Base-by-base conservation (phyloP, 2,329 filamentous ascomycete species). In the Cladosporium sp. region DNA sequence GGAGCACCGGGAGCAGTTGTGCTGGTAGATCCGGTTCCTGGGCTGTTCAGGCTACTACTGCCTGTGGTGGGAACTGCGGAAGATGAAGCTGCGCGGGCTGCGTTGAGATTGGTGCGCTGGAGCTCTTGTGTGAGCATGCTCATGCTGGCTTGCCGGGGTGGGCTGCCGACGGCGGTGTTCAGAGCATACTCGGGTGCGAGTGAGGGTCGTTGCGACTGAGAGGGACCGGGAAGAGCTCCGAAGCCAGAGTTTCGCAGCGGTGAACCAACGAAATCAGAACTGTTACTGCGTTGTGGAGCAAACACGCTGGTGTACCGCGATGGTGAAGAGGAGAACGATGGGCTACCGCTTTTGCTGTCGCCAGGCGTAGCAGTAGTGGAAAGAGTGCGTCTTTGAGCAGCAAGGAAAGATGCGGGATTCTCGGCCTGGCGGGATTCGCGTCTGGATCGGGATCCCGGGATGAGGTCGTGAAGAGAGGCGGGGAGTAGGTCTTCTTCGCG, bases 401-500 rank as follows among this genome's bases (percentile, higher is more conserved):
- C 61, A 2, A 67, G 57, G 54, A 67, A 67, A 3, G 58, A 57
- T 1, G 62, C 62, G 12, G 64, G 64, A 4, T 63, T 68, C 59
- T 73, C 59, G 3, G 82, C 80, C 42, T 82, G 79, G 40, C 80
- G 74, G 11, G 81, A 84, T 47, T 80, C 74, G 15, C 81, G 74
- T 40, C 81, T 74, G 64, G 79, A 75, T 59, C 77, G 78, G 60
- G 83, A 80, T 57, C 83, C 79, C 0, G 81, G 80, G 29, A 85
- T 73, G 12, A 85, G 74, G 61, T 85, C 82, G 56, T 82, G 80
- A 40, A 85, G 67, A 50, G 77, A 81, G 22, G 77, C 86, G 0
- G 92, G 93, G 8, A 97, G 77, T 61, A 93, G 88, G 62, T 95
- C 90, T 64, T 96, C 91, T 63, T 95, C 91, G 67, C 95, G 89